These are phyloP conservation scores for Mycosphaerelloides madeirae DNA, from an alignment of 2,329 filamentous ascomycete genomes.

Conservation along the genomic window DNA sequence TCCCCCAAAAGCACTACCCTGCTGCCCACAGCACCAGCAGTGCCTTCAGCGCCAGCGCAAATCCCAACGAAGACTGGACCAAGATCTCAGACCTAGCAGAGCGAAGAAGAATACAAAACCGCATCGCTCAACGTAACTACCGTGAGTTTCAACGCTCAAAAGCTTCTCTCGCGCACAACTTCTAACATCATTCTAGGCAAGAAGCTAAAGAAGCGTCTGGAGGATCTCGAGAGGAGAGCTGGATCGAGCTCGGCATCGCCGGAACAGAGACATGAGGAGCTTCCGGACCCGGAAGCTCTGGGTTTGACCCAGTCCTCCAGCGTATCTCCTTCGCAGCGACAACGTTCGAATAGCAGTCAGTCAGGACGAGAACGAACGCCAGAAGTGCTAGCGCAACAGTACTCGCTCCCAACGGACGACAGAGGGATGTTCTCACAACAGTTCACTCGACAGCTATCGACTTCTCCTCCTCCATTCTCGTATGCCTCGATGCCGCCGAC, in stretches of 20 bases:
- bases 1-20: conserved; percentile 58
- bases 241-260: conserved; percentile 58
- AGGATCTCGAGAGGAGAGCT: conserved; percentile 76
- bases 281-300: conserved; percentile 34
- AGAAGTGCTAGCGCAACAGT: conserved; percentile 27
- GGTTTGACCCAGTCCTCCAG: conserved; percentile 5
- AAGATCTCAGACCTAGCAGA: conserved; percentile 97
- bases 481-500: conserved; percentile 62
- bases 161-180: neutral
- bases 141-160: conserved; percentile 53
- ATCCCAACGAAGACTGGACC: conserved; percentile 97
- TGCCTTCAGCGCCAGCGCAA: conserved; percentile 89
- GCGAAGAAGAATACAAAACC: conserved; percentile 89
- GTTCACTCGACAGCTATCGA: conserved; percentile 64
- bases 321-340: conserved; percentile 9
- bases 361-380: conserved; percentile 22
- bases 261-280: conserved; percentile 54
- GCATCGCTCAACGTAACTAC: conserved; percentile 96
- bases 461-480: conserved; percentile 64
- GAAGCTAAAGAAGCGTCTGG: conserved; percentile 85
- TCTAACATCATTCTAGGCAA: conserved; percentile 56
- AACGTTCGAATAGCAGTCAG: conserved; percentile 26
- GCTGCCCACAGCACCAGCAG: conserved; percentile 76
- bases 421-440: conserved; percentile 60
- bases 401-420: conserved; percentile 49